These are phyloP conservation scores for Plectranthus barbatus DNA, from an alignment of 257 asterid genomes.

Conservation along the genomic window DNA sequence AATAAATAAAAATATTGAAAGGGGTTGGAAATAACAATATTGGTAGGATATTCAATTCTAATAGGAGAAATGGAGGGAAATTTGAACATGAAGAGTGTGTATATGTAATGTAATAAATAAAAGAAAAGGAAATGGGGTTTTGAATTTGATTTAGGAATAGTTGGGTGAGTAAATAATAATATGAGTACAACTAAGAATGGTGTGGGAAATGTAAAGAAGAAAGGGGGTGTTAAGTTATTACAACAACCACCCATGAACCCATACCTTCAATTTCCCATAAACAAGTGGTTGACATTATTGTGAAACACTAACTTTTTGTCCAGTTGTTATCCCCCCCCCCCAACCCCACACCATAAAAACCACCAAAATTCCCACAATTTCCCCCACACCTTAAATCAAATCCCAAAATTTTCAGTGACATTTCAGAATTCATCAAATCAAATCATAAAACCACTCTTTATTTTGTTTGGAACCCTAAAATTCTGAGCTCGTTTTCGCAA, in stretches of 20 bases:
- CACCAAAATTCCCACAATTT: too few relatives aligned
- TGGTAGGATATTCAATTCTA: too few relatives aligned
- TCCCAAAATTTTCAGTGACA: conserved; percentile 11
- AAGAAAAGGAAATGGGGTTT: background rate
- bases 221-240: background rate
- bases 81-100: background rate
- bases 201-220: conserved; percentile 6
- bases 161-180: conserved; percentile 13
- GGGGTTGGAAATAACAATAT: too few relatives aligned
- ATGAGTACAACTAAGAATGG: conserved; percentile 16
- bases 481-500: background rate
- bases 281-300: conserved; percentile 57
- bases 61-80: background rate
- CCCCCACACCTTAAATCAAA: conserved; percentile 2
- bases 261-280: conserved; percentile 29
- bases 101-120: too few relatives aligned
- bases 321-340: conserved; percentile 14
- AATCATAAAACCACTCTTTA: background rate
- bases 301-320: conserved; percentile 39
- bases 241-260: conserved; percentile 19
- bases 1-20: too few relatives aligned
- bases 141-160: too few relatives aligned
- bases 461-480: conserved; percentile 21
- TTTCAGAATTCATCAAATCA: conserved; percentile 1
- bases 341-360: conserved; percentile 5